Evolutionary conservation across 2,329 filamentous ascomycete species (phyloP).

Genomic region (Rhinocladiella similis): DNA sequence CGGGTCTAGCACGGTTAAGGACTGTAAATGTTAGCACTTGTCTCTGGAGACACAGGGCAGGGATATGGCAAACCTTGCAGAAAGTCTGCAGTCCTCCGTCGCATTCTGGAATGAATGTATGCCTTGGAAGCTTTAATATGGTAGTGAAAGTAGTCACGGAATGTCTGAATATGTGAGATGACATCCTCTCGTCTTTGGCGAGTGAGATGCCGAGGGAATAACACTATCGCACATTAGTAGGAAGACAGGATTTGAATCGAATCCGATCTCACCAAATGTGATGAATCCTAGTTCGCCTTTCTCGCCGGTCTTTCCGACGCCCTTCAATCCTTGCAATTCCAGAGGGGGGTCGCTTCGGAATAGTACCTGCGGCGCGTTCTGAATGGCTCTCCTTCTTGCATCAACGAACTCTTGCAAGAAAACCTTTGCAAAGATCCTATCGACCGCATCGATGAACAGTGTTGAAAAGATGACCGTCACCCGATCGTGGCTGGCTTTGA

Average conservation of each 20-base stretch:
- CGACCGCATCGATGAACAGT: conserved; percentile 95
- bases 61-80: conserved; percentile 71
- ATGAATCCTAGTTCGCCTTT: conserved; percentile 89
- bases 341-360: conserved; percentile 94
- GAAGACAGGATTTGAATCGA: conserved; percentile 17
- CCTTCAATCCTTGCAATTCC: conserved; percentile 82
- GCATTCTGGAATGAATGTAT: conserved; percentile 98
- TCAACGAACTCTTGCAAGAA: conserved; percentile 99
- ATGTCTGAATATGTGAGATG: conserved; percentile 99
- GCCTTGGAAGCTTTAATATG: conserved; percentile 99
- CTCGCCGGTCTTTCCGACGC: conserved; percentile 72
- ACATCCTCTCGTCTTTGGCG: conserved; percentile 87
- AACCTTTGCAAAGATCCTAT: conserved; percentile 95
- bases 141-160: conserved; percentile 99
- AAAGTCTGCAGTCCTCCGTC: conserved; percentile 95
- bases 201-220: conserved; percentile 93
- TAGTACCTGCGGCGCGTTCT: conserved; percentile 96
- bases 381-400: conserved; percentile 87
- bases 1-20: conserved; percentile 90
- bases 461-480: conserved; percentile 99
- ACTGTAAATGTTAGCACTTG: conserved; percentile 56
- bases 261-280: conserved; percentile 74
- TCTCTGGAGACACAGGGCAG: neutral
- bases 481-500: conserved; percentile 95
- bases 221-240: conserved; percentile 55